Conservation (phyloP, 116 monocot species). For the Zostera marina region DNA sequence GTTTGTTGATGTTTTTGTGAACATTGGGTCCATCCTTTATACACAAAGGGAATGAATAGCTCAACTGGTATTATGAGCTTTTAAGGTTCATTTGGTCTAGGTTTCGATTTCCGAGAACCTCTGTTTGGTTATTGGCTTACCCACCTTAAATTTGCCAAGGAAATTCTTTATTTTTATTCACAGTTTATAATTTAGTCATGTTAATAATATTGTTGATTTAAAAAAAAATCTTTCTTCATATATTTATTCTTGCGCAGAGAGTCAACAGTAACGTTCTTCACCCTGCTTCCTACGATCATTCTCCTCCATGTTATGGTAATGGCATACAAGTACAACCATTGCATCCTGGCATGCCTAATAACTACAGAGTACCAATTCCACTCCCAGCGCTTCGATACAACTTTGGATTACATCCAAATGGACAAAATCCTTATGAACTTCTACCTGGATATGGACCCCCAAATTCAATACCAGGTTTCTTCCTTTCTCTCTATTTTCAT, state of each 20-base stretch:
- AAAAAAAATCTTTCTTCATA: background rate
- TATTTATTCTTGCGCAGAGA: constrained; percentile 16
- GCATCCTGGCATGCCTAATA: constrained; percentile 24
- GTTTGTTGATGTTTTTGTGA: background rate
- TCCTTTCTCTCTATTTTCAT: background rate
- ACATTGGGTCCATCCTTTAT: no score
- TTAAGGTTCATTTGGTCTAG: no score
- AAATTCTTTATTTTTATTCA: background rate
- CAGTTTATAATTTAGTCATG: background rate
- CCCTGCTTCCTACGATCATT: constrained; percentile 24
- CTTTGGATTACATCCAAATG: constrained; percentile 20
- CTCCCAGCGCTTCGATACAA: constrained; percentile 33
- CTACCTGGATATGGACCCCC: constrained; percentile 34
- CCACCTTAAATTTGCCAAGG: no score
- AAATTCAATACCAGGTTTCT: constrained; percentile 19
- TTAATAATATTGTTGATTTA: background rate
- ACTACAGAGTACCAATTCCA: constrained; percentile 22
- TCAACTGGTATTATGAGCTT: no score
- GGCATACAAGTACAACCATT: constrained; percentile 19
- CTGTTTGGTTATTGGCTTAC: no score
- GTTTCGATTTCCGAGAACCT: no score
- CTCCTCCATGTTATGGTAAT: constrained; percentile 19
- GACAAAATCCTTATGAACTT: constrained; percentile 35
- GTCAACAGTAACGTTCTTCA: constrained; percentile 14
- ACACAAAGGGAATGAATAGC: no score